Evolutionary conservation across 1,284 basidiomycete genomes (phyloP).

Genomic region (Fomitopsis palustris): DNA sequence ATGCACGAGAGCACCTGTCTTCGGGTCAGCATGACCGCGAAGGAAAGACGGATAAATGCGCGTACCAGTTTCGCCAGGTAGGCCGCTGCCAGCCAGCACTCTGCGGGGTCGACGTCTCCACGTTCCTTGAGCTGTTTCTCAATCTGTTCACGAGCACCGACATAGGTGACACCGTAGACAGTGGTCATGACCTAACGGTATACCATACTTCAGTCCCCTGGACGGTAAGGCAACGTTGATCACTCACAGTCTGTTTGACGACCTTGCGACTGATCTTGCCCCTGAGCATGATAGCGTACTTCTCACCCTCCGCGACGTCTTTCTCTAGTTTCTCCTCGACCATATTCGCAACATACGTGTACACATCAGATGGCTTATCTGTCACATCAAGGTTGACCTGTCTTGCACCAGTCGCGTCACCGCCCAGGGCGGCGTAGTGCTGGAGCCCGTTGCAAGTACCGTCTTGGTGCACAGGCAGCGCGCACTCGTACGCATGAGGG

Average conservation of each 20-base stretch:
- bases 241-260: constrained; percentile 91
- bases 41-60: constrained; percentile 4
- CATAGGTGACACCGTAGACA: constrained; percentile 96
- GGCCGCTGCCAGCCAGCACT: constrained; percentile 72
- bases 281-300: constrained; percentile 61
- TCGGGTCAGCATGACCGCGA: neutral
- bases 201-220: constrained; percentile 3
- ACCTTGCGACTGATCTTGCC: constrained; percentile 92
- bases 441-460: constrained; percentile 99
- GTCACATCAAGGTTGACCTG: constrained; percentile 92
- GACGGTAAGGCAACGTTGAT: neutral
- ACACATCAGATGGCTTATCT: constrained; percentile 93
- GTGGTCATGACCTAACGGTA: constrained; percentile 89
- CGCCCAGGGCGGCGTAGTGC: constrained; percentile 97
- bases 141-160: constrained; percentile 95
- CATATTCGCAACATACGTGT: constrained; percentile 89
- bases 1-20: constrained; percentile 75
- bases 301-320: constrained; percentile 46
- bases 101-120: constrained; percentile 70
- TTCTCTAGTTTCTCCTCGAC: constrained; percentile 59
- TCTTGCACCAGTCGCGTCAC: constrained; percentile 84
- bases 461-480: constrained; percentile 95
- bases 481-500: constrained; percentile 69
- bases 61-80: constrained; percentile 80
- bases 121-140: constrained; percentile 84